A percentile compares a stretch with the other conserved stretches of the same genome.
Evolutionary conservation across 805 yeast species (phyloP).

Genomic region (Crinitomyces ghanaensis): DNA sequence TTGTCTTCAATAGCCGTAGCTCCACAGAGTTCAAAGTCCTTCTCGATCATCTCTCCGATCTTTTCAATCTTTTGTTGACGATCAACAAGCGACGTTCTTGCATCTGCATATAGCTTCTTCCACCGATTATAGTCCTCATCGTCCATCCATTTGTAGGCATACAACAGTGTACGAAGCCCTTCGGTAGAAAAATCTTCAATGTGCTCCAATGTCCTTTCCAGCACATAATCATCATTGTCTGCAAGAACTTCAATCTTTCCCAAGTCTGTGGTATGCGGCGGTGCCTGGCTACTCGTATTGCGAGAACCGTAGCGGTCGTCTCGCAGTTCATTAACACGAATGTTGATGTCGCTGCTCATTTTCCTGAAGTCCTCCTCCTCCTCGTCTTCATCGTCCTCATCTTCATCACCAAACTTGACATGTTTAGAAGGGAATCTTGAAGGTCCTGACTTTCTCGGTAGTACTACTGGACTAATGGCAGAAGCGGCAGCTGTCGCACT

Average conservation of each 20-base stretch:
- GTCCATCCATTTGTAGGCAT: constrained; percentile 65
- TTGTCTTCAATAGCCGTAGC: constrained; percentile 98
- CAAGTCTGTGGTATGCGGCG: too few relatives aligned
- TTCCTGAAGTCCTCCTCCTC: too few relatives aligned
- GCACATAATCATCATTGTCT: constrained; percentile 64
- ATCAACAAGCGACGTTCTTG: constrained; percentile 62
- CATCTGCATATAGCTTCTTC: constrained; percentile 56
- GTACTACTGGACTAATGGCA: background rate
- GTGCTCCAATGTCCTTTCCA: constrained; percentile 80
- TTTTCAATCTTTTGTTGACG: constrained; percentile 56
- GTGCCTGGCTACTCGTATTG: too few relatives aligned
- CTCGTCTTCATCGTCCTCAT: constrained; percentile 1
- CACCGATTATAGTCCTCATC: constrained; percentile 50
- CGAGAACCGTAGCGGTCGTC: too few relatives aligned
- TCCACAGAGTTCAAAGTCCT: constrained; percentile 59
- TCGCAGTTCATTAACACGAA: too few relatives aligned
- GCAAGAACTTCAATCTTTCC: too few relatives aligned
- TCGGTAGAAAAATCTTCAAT: constrained; percentile 91
- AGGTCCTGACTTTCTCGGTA: background rate
- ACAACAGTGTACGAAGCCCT: constrained; percentile 82
- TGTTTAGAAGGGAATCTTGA: background rate
- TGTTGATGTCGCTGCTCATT: too few relatives aligned
- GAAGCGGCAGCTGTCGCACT: constrained; percentile 4
- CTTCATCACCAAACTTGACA: too few relatives aligned
- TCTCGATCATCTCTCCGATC: constrained; percentile 65